Evolutionary conservation across 768 basidiomycete species (phyloP), one percentile per base, ranked within the genome.

Genomic region (Kwoniella dejecticola): DNA sequence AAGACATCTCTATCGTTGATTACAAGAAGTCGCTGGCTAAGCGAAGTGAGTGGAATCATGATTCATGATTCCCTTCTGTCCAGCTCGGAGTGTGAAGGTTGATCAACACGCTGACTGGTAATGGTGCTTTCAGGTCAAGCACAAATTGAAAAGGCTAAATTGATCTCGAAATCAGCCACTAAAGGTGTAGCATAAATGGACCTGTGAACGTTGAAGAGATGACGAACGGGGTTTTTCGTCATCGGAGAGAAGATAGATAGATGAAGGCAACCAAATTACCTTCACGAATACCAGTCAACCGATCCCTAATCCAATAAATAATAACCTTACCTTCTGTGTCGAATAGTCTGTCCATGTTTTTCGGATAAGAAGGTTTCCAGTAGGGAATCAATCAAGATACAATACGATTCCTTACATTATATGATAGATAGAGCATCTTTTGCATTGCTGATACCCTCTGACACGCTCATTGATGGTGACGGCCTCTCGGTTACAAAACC

Each of bases 101-200:
- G 15, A 21, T 8, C 33, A 26, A 23, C 61, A 26, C 10, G 30
- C 29, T 52, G 41, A 59, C 19, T 58, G 60, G 13, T 41, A 21
- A 29, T 47, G 60, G 3, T 19, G 27, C 3, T 17, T 13, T 27
- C 67, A 90, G 89, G 89, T 86, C 83, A 85, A 73, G 85, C 85
- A 40, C 88, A 91, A 42, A 88, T 96, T 68, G 93, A 94, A 80
- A 94, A 93, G 81, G 92, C 92, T 50, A 90, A 90, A 80, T 83
- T 96, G 67, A 90, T 95, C 81, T 87, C 89, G 81, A 96, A 94
- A 83, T 87, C 84, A 13, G 82, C 89, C 19, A 75, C 72, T 53
- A 79, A 77, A 60, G 76, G 76, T 64, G 67, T 71, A 24, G 63
- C 69, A 21, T 76, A 75, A 60, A 29, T 24, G 15, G 12, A 24